Evolutionary conservation across 306 rosid species (phyloP).

Genomic region (Cucumis melo): DNA sequence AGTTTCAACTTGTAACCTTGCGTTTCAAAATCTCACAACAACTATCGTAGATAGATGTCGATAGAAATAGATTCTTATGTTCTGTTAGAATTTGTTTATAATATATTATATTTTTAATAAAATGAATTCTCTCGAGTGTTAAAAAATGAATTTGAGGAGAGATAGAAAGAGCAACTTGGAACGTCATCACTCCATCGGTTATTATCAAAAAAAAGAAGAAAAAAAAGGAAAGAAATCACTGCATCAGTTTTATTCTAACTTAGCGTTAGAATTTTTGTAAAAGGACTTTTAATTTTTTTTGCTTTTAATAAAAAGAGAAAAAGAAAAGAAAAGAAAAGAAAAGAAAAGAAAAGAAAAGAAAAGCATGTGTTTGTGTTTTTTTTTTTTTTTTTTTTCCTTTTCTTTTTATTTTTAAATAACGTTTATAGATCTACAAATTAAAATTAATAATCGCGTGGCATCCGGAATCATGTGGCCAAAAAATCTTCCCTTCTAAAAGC

Average conservation of each 20-base stretch:
- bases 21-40: no score
- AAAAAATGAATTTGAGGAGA: no score
- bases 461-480: conserved; percentile 6
- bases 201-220: neutral
- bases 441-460: neutral
- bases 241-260: neutral
- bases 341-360: neutral
- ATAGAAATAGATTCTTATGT: no score
- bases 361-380: neutral
- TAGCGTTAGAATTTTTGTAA: conserved; percentile 2
- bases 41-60: no score
- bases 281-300: neutral
- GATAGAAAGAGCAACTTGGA: neutral
- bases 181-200: neutral
- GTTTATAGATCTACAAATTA: conserved; percentile 2
- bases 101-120: no score
- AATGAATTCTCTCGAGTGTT: no score
- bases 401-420: neutral
- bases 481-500: neutral
- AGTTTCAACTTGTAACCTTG: no score
- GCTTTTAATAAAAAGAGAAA: no score
- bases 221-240: neutral
- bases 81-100: no score
- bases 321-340: neutral
- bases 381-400: neutral